These are phyloP conservation scores for Cardamine chenopodiifolia DNA, from an alignment of 345 rosid species.

Conservation along the genomic window DNA sequence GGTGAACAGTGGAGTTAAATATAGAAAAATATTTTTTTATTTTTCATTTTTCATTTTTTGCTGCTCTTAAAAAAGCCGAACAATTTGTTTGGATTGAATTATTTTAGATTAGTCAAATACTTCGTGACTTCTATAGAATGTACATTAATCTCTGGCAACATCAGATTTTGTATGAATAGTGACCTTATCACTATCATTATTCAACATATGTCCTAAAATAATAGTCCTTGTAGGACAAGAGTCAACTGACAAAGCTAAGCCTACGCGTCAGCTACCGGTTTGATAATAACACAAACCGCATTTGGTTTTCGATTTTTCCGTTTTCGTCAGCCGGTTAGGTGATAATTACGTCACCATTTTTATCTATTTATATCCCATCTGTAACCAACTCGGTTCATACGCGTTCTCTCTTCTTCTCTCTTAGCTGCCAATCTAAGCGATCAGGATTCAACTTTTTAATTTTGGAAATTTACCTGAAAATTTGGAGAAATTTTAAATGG, in stretches of 20 bases:
- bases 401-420: constrained; percentile 21
- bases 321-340: background rate
- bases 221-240: constrained; percentile 25
- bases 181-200: background rate
- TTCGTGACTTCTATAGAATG: background rate
- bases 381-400: constrained; percentile 21
- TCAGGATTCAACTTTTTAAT: background rate
- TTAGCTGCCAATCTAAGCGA: background rate
- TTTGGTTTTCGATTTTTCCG: background rate
- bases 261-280: constrained; percentile 42
- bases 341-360: constrained; percentile 21
- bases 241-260: constrained; percentile 35
- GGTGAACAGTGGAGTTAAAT: background rate
- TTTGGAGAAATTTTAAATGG: constrained; percentile 46
- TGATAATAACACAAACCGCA: background rate
- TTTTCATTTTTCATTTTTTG: background rate
- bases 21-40: background rate
- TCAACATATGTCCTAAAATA: background rate
- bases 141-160: background rate
- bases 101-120: constrained; percentile 1
- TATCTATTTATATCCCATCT: constrained; percentile 19
- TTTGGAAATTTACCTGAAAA: constrained; percentile 1
- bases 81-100: background rate
- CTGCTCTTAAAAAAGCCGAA: background rate
- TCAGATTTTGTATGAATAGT: background rate